These are phyloP conservation scores for Dryas integrifolia DNA, from an alignment of 331 rosid genomes.

Conservation along the genomic window DNA sequence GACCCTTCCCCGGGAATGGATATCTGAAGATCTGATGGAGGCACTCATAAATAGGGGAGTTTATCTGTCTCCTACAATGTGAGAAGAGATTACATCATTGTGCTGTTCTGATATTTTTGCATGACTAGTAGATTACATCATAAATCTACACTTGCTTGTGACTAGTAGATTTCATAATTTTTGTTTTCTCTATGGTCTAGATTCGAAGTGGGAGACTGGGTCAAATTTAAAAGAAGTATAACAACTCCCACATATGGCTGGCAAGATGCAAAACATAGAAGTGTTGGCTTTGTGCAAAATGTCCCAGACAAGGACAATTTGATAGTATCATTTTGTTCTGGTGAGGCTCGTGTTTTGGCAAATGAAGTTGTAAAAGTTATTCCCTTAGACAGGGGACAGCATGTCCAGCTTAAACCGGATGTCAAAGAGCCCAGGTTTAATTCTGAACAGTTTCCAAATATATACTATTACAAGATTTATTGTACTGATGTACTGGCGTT, in stretches of 20 bases:
- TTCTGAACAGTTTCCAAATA: conserved; percentile 16
- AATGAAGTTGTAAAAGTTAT: conserved; percentile 85
- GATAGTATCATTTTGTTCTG: conserved; percentile 86
- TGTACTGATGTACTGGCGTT: not conserved
- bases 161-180: conserved; percentile 14
- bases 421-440: conserved; percentile 87
- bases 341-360: conserved; percentile 77
- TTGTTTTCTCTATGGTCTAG: conserved; percentile 39
- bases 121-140: not conserved
- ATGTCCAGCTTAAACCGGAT: conserved; percentile 81
- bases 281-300: conserved; percentile 96
- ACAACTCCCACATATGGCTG: conserved; percentile 78
- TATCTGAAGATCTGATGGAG: conserved; percentile 94
- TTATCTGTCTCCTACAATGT: conserved; percentile 76
- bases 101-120: conserved; percentile 19
- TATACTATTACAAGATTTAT: not conserved
- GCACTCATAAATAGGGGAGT: conserved; percentile 70
- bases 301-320: conserved; percentile 73
- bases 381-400: conserved; percentile 96
- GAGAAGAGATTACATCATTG: conserved; percentile 33
- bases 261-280: conserved; percentile 75
- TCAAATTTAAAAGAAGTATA: conserved; percentile 76
- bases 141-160: conserved; percentile 18
- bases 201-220: conserved; percentile 93
- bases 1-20: conserved; percentile 91